Conservation (phyloP, 352 stramenopile species). For the Thraustotheca clavata region DNA sequence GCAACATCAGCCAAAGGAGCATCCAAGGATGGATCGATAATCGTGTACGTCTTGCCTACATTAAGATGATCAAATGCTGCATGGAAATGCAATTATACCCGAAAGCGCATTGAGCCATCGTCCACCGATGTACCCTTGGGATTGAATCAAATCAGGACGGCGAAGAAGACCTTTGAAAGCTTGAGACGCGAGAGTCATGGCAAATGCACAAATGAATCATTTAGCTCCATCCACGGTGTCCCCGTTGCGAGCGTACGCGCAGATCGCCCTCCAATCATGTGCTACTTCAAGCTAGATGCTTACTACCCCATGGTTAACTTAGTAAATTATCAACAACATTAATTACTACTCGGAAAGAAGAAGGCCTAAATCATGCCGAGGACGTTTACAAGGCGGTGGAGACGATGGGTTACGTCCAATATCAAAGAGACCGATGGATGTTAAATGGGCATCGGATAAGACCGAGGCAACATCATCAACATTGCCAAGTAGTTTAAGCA, state of each 20-base stretch:
- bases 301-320: too few relatives aligned
- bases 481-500: constrained; percentile 16
- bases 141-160: constrained; percentile 61
- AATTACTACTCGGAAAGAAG: too few relatives aligned
- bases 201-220: background rate
- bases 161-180: constrained; percentile 24
- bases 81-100: background rate
- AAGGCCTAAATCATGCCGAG: too few relatives aligned
- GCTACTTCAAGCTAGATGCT: too few relatives aligned
- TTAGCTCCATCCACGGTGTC: background rate
- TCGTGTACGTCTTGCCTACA: constrained; percentile 2
- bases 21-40: constrained; percentile 62
- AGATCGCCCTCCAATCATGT: too few relatives aligned
- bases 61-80: background rate
- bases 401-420: constrained; percentile 11
- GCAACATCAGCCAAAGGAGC: constrained; percentile 59
- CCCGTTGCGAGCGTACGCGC: constrained; percentile 1
- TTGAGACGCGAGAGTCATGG: background rate
- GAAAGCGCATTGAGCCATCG: constrained; percentile 54
- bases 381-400: too few relatives aligned
- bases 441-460: constrained; percentile 10
- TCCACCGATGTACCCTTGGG: constrained; percentile 67
- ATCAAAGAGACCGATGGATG: constrained; percentile 15
- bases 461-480: constrained; percentile 2
- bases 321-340: too few relatives aligned